Evolutionary conservation across 768 basidiomycete species (phyloP), one percentile per base, ranked within the genome.

Genomic region (Amyloporia xantha): DNA sequence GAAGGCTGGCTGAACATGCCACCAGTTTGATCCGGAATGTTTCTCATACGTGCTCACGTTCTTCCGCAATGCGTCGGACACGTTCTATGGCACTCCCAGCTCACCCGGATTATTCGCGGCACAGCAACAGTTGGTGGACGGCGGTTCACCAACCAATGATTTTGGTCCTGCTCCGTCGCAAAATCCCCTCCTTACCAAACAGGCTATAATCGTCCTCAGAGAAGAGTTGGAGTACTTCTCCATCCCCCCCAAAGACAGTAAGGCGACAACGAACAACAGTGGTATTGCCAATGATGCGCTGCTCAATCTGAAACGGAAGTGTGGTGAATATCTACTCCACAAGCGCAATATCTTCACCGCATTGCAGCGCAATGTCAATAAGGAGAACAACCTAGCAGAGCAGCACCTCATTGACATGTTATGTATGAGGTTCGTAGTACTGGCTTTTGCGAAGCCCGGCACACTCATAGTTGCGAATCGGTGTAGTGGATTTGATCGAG

Each of bases 381-480:
- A 95, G 74, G 95, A 97, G 72, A 97, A 97, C 64, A 98, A 99
- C 66, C 76, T 96, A 47, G 96, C 96, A 15, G 96, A 99, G 69
- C 95, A 98, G 69, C 96, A 99, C 71, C 72, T 99, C 59, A 99
- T 99, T 68, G 96, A 98, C 70, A 99, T 99, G 96, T 75, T 99
- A 54, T 98, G 95, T 71, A 96, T 97, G 91, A 96, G 93, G 95
- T 95, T 64, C 47, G 74, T 62, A 39, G 7, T 33, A 15, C n/a
- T 37, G 70, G 36, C n/a, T 37, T 46, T 48, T n/a, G n/a, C n/a
- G n/a, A n/a, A n/a, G 38, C 9, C 12, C 30, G 23, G 19, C 42
- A 20, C 46, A 6, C 37, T 26, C 37, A 24, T 33, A 7, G 9
- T 15, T 33, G 30, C 42, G 21, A 6, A 6, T 27, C 7, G 10